A percentile compares a stretch with the other conserved stretches of the same genome.
These are phyloP conservation scores for Cordyceps pruinosa DNA, from an alignment of 2,329 filamentous ascomycete species.

Conservation along the genomic window DNA sequence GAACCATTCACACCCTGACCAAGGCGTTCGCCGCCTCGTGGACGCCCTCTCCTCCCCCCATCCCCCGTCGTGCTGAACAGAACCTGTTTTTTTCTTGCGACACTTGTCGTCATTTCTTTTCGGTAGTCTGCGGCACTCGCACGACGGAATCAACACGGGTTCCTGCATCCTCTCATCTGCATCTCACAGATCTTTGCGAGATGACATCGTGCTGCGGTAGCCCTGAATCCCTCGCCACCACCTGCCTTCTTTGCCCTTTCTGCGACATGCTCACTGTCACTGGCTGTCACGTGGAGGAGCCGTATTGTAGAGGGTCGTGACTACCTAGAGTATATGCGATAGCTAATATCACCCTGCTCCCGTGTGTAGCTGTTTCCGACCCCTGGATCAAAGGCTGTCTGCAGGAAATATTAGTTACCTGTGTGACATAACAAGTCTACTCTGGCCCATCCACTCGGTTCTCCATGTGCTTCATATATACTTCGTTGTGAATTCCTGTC, in stretches of 20 bases:
- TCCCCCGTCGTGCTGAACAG: not conserved
- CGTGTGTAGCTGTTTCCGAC: too few relatives aligned
- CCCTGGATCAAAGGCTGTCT: too few relatives aligned
- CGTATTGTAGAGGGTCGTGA: not conserved
- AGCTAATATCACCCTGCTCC: not conserved
- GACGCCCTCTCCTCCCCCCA: not conserved
- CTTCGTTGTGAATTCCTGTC: constrained; percentile 4
- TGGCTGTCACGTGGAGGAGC: not conserved
- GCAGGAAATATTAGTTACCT: too few relatives aligned
- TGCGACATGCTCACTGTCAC: too few relatives aligned
- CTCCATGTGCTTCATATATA: not conserved
- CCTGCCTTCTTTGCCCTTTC: not conserved
- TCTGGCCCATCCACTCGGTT: too few relatives aligned
- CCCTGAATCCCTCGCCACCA: not conserved
- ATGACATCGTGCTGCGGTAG: not conserved
- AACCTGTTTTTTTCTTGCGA: not conserved
- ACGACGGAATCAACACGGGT: not conserved
- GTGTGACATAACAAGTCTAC: too few relatives aligned
- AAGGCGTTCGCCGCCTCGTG: not conserved
- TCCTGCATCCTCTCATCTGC: constrained; percentile 9
- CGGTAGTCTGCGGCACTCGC: not conserved
- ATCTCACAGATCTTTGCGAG: not conserved
- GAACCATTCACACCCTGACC: constrained; percentile 10
- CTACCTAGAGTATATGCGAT: too few relatives aligned
- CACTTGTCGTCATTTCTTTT: not conserved